phyloP scores from a whole-genome alignment of 164 flowering plant species.

The Berberis vulgaris region DNA sequence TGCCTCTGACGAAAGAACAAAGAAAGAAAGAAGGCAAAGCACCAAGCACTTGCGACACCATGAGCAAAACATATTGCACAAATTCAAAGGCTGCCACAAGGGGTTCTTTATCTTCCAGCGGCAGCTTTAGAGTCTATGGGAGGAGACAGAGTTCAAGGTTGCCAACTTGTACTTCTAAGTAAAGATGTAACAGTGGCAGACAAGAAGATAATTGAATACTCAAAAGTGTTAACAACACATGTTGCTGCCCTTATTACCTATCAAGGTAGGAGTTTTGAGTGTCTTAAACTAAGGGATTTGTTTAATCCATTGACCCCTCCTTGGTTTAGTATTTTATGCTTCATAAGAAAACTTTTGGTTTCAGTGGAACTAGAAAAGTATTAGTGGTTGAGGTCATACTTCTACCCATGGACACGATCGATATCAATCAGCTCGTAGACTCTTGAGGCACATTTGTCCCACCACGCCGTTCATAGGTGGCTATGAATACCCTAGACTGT shows the following conservation, averaged over 20 bases:
- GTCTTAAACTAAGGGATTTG: constrained; percentile 12
- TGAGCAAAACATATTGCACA: constrained; percentile 25
- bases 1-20: constrained; percentile 38
- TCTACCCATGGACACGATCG: no score
- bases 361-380: background rate
- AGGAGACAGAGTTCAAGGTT: constrained; percentile 40
- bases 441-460: no score
- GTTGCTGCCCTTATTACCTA: constrained; percentile 21
- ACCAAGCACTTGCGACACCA: constrained; percentile 35
- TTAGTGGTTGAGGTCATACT: no score
- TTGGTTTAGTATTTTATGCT: constrained; percentile 6
- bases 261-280: constrained; percentile 13
- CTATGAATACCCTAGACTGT: no score
- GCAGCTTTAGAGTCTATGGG: constrained; percentile 26
- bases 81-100: constrained; percentile 9
- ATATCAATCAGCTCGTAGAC: no score
- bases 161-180: constrained; percentile 48
- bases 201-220: constrained; percentile 29
- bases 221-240: constrained; percentile 18
- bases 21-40: constrained; percentile 34
- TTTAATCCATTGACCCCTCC: constrained; percentile 9
- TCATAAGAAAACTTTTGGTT: background rate
- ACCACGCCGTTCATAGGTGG: no score
- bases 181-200: constrained; percentile 59
- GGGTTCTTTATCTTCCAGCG: constrained; percentile 12